These are phyloP conservation scores for Coemansia sp. DNA, from an alignment of 192 early-diverging fungal species.

Conservation along the genomic window DNA sequence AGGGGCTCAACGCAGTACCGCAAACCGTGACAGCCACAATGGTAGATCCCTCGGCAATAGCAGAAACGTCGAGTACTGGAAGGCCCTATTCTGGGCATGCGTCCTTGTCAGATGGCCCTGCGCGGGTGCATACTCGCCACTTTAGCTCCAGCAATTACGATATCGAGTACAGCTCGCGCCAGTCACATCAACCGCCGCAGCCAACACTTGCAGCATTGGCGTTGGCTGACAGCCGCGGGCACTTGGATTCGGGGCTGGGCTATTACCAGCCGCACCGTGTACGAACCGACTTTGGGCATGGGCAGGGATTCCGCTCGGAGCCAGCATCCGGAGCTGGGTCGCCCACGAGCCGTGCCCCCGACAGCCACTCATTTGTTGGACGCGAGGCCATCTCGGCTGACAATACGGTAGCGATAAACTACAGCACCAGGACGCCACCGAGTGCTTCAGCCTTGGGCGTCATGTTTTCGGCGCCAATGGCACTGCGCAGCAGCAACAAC, in stretches of 20 bases:
- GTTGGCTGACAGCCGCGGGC: slow-evolving; percentile 46
- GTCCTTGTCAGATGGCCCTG: not conserved
- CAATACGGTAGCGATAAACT: slow-evolving; percentile 11
- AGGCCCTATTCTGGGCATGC: not conserved
- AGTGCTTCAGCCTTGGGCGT: slow-evolving; percentile 40
- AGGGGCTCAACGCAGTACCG: slow-evolving; percentile 7
- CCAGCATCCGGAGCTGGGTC: slow-evolving; percentile 44
- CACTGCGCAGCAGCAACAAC: slow-evolving; percentile 11
- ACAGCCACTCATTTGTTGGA: slow-evolving; percentile 1
- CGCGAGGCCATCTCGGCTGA: slow-evolving; percentile 25
- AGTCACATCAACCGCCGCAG: slow-evolving; percentile 22
- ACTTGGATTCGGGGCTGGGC: slow-evolving; percentile 43
- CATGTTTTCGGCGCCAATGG: slow-evolving; percentile 26
- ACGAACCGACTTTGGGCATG: slow-evolving; percentile 23
- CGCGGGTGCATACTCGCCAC: not conserved
- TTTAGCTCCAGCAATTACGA: slow-evolving; percentile 12
- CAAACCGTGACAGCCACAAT: slow-evolving; percentile 46
- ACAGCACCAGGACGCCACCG: slow-evolving; percentile 13
- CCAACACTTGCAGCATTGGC: slow-evolving; percentile 47
- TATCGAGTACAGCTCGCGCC: slow-evolving; percentile 6
- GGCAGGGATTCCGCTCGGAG: slow-evolving; percentile 43
- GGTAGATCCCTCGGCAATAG: slow-evolving; percentile 31
- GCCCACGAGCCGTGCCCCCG: slow-evolving; percentile 14
- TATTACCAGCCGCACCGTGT: slow-evolving; percentile 34
- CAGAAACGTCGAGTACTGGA: not conserved